Percentiles rank a stretch among this genome's conserved stretches.
Evolutionary conservation across 495 filamentous ascomycete species (phyloP).

Genomic region (Aspergillus cristatus): DNA sequence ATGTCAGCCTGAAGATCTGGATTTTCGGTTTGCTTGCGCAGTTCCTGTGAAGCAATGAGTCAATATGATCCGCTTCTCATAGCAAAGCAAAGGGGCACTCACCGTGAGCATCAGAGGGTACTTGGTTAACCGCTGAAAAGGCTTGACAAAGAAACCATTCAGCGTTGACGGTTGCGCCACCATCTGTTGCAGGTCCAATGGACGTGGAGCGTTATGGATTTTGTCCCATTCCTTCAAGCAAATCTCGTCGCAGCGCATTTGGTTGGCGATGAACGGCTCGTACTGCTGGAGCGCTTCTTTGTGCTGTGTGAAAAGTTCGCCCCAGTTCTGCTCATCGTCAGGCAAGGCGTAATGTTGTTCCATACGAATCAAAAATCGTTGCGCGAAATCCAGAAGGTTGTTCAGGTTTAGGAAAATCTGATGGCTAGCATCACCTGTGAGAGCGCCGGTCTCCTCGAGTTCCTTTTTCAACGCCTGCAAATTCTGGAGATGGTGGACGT

Average conservation of each 20-base stretch:
- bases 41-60: conserved; percentile 63
- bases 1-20: conserved; percentile 60
- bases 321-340: conserved; percentile 80
- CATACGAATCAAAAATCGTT: conserved; percentile 86
- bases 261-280: conserved; percentile 94
- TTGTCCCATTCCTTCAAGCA: conserved; percentile 46
- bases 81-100: conserved; percentile 24
- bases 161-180: conserved; percentile 52
- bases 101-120: conserved; percentile 88
- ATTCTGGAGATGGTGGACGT: conserved; percentile 96
- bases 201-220: conserved; percentile 44
- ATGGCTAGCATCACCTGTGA: conserved; percentile 85
- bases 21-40: conserved; percentile 74
- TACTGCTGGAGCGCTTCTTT: conserved; percentile 83
- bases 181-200: conserved; percentile 50
- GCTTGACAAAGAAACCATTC: conserved; percentile 88
- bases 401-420: conserved; percentile 96
- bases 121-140: conserved; percentile 89
- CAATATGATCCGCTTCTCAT: no score
- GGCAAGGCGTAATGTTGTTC: conserved; percentile 87
- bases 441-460: conserved; percentile 74
- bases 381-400: conserved; percentile 86
- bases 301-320: conserved; percentile 66
- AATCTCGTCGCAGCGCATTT: conserved; percentile 45
- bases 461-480: conserved; percentile 87